phyloP scores from a whole-genome alignment of 2,329 filamentous ascomycete species.

The Colletotrichum neosansevieriae region DNA sequence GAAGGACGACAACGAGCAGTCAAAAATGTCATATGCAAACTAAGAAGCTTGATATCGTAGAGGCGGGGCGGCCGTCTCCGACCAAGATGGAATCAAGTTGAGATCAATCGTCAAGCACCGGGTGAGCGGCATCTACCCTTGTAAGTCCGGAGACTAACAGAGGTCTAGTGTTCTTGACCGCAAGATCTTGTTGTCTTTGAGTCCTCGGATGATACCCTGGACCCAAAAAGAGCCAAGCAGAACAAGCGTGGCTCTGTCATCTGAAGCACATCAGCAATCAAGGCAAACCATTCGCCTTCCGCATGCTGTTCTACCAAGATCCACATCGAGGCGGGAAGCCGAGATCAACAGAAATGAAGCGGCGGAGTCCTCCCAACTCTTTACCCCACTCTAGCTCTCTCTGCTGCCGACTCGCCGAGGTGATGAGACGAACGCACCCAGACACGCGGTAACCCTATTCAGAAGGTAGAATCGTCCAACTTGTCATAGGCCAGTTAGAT shows the following conservation, averaged over 20 bases:
- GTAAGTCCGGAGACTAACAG: no score
- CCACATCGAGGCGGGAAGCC: neutral
- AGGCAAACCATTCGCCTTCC: neutral
- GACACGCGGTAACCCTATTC: slow-evolving; percentile 17
- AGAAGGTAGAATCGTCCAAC: slow-evolving; percentile 26
- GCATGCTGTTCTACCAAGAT: neutral
- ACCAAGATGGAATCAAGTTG: neutral
- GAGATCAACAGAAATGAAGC: neutral
- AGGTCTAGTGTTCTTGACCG: neutral
- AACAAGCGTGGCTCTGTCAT: no score
- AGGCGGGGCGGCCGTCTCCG: neutral
- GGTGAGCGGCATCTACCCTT: slow-evolving; percentile 9
- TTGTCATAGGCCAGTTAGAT: neutral
- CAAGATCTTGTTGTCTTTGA: neutral
- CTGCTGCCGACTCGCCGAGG: neutral
- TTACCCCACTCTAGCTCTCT: neutral
- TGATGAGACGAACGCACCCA: slow-evolving; percentile 19
- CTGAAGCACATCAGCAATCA: neutral
- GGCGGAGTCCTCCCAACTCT: neutral
- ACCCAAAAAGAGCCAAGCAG: no score
- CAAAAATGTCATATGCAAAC: slow-evolving; percentile 9
- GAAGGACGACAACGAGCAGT: neutral
- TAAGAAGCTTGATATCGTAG: slow-evolving; percentile 3
- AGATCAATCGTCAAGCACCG: neutral
- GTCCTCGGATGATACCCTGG: neutral